phyloP scores from a whole-genome alignment of 2,329 filamentous ascomycete species.

The Neurospora sp. region DNA sequence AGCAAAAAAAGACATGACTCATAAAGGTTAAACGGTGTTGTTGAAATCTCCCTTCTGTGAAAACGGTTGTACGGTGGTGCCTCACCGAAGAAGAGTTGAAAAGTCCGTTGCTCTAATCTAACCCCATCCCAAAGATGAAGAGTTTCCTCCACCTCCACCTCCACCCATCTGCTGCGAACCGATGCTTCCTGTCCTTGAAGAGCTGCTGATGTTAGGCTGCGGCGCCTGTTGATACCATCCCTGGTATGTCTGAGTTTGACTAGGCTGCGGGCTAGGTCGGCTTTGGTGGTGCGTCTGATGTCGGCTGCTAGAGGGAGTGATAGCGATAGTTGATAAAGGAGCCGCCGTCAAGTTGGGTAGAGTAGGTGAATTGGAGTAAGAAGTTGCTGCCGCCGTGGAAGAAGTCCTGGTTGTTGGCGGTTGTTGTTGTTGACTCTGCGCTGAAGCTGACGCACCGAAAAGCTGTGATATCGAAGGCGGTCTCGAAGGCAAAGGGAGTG shows the following conservation, averaged over 20 bases:
- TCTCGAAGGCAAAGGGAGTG: not conserved
- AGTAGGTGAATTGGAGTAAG: not conserved
- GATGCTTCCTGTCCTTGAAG: not conserved
- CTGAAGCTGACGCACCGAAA: not conserved
- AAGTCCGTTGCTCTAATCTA: not conserved
- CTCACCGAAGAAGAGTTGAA: too few species aligned
- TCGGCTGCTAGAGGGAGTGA: not conserved
- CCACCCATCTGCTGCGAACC: not conserved
- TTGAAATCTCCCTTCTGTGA: not conserved
- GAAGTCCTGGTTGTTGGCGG: not conserved
- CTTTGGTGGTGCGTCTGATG: not conserved
- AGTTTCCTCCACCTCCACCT: not conserved
- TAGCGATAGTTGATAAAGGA: not conserved
- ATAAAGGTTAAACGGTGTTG: not conserved
- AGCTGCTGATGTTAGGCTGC: not conserved
- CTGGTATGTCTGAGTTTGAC: not conserved
- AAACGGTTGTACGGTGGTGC: too few species aligned
- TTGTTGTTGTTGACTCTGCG: not conserved
- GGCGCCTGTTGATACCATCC: not conserved
- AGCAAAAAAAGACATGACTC: not conserved
- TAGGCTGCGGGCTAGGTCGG: not conserved
- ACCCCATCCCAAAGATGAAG: not conserved
- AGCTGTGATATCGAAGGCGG: not conserved
- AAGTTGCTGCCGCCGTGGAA: not conserved
- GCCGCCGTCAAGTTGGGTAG: not conserved